Conservation (phyloP, 345 rosid genomes). For the Ailanthus altissimus region DNA sequence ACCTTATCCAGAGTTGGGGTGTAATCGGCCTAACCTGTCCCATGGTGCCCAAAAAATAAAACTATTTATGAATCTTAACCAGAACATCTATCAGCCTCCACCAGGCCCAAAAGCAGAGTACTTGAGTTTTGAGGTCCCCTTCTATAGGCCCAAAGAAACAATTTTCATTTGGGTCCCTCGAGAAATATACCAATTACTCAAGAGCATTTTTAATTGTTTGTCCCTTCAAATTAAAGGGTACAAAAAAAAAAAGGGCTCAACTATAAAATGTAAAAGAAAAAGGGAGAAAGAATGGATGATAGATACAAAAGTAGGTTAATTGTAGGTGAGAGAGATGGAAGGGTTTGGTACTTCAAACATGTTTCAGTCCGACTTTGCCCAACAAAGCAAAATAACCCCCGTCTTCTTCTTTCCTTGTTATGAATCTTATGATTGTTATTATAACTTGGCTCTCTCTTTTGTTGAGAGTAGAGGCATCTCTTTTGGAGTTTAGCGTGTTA, state of each 20-base stretch:
- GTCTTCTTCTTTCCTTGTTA: neutral
- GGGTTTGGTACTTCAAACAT: constrained; percentile 17
- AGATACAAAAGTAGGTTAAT: constrained; percentile 9
- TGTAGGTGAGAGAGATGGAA: constrained; percentile 10
- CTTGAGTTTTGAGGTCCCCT: neutral
- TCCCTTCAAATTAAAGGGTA: neutral
- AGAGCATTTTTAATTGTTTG: neutral
- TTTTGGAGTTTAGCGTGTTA: constrained; percentile 14
- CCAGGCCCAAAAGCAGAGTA: neutral
- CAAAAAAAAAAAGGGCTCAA: too few relatives aligned
- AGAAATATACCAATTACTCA: neutral
- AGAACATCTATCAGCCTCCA: neutral
- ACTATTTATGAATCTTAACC: neutral
- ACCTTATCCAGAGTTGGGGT: neutral
- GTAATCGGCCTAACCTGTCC: neutral
- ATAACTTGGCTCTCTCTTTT: too few relatives aligned
- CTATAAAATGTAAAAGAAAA: too few relatives aligned
- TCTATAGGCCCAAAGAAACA: neutral
- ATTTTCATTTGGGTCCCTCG: neutral
- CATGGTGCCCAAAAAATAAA: neutral
- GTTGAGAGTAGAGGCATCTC: neutral
- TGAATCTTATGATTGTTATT: neutral
- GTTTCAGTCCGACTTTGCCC: constrained; percentile 22
- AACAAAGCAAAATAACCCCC: neutral
- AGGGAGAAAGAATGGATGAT: neutral